Evolutionary conservation across 768 basidiomycete species (phyloP).

Genomic region (Tricholoma hemisulphureum): DNA sequence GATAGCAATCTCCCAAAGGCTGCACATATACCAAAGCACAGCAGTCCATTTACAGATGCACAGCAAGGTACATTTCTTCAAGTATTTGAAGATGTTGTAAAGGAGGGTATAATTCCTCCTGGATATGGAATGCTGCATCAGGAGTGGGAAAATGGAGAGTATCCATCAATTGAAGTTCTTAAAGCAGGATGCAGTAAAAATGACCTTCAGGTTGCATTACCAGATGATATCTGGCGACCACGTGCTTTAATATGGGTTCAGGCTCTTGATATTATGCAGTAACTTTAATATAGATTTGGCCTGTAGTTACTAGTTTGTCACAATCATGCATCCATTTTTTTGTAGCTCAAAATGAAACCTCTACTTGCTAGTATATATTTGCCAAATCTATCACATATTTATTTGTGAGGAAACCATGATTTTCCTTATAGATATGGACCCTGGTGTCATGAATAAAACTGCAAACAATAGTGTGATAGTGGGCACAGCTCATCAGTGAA

Average conservation of each 20-base stretch:
- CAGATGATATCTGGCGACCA: background rate
- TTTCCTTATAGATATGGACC: too few relatives aligned
- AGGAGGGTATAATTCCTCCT: conserved; percentile 5
- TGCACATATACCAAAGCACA: conserved; percentile 26
- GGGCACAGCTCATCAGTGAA: too few relatives aligned
- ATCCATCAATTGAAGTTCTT: conserved; percentile 11
- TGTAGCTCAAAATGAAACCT: too few relatives aligned
- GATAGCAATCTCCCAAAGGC: conserved; percentile 15
- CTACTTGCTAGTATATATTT: too few relatives aligned
- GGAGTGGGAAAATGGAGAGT: conserved; percentile 17
- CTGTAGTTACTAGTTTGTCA: too few relatives aligned
- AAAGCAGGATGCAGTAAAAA: conserved; percentile 9
- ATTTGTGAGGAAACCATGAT: too few relatives aligned
- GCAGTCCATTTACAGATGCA: background rate
- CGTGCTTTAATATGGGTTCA: background rate
- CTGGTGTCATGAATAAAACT: too few relatives aligned
- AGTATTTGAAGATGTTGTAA: background rate
- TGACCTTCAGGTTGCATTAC: background rate
- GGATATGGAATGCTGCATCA: conserved; percentile 10
- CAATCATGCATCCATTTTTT: too few relatives aligned
- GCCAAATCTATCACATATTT: too few relatives aligned
- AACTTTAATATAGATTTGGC: background rate
- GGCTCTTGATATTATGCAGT: background rate
- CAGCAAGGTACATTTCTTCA: background rate
- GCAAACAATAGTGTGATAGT: too few relatives aligned